Percentiles rank a stretch among this genome's conserved stretches.
Evolutionary conservation across 345 rosid genomes (phyloP).

Genomic region (Excoecaria cochinchinensis): DNA sequence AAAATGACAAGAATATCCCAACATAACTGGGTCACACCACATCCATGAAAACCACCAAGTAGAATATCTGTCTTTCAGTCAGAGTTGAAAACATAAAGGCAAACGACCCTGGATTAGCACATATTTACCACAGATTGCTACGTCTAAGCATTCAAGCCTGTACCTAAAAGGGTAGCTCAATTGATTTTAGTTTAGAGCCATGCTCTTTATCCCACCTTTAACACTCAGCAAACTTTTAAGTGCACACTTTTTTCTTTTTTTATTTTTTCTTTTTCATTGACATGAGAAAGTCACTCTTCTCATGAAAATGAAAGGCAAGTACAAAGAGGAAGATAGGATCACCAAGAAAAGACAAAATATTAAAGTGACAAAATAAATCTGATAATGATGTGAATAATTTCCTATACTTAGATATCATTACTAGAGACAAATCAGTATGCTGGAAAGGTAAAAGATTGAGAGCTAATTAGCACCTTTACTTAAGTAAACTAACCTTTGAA

Average conservation of each 20-base stretch:
- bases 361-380: not conserved
- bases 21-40: not conserved
- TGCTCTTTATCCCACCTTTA: not conserved
- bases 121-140: not conserved
- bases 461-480: not conserved
- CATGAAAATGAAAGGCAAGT: not conserved
- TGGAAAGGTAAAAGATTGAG: not conserved
- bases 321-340: not conserved
- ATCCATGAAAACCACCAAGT: not conserved
- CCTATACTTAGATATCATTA: not conserved
- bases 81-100: not conserved
- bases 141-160: not conserved
- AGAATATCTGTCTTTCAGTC: not conserved
- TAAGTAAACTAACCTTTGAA: conserved; percentile 46
- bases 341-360: not conserved
- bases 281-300: not conserved
- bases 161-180: not conserved
- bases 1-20: not conserved
- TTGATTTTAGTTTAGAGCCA: not conserved
- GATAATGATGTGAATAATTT: not conserved
- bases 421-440: not conserved
- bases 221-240: not conserved
- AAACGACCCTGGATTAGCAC: not conserved
- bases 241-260: not conserved
- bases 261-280: not conserved